Evolutionary conservation across 1,284 basidiomycete genomes (phyloP).

Genomic region (Papiliotrema flavescens): DNA sequence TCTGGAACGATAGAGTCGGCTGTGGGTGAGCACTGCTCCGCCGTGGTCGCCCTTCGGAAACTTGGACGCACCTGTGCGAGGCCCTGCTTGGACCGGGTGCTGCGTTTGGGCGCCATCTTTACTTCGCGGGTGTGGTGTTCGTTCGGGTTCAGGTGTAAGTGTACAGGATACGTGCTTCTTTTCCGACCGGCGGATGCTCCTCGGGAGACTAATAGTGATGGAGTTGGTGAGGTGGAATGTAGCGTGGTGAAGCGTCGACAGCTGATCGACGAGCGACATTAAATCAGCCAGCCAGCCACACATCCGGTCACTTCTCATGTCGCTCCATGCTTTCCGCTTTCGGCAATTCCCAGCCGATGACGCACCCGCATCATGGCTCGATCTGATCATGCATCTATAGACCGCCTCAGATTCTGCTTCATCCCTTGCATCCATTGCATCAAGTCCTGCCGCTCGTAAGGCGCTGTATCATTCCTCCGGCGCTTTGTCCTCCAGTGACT

Average conservation of each 20-base stretch:
- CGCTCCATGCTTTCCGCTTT: background rate
- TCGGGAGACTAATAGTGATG: too few species aligned
- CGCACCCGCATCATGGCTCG: background rate
- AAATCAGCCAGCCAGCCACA: too few species aligned
- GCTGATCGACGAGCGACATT: background rate
- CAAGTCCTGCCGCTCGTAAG: too few species aligned
- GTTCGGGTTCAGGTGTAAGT: too few species aligned
- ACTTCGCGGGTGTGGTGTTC: background rate
- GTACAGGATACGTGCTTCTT: background rate
- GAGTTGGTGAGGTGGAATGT: background rate
- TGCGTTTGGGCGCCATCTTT: conserved; percentile 2
- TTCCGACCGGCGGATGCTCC: background rate
- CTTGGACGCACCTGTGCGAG: background rate
- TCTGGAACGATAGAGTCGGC: background rate
- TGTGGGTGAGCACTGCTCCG: background rate
- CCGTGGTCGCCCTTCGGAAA: too few species aligned
- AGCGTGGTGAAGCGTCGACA: background rate
- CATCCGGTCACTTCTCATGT: background rate
- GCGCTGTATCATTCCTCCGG: too few species aligned
- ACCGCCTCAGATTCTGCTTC: background rate
- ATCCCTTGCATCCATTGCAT: too few species aligned
- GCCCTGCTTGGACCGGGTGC: background rate
- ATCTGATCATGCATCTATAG: background rate
- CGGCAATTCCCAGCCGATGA: background rate
- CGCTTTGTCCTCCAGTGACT: too few species aligned